Evolutionary conservation across 2,329 filamentous ascomycete species (phyloP), one percentile per base, ranked within the genome.

Genomic region (Fusarium dlaminii): DNA sequence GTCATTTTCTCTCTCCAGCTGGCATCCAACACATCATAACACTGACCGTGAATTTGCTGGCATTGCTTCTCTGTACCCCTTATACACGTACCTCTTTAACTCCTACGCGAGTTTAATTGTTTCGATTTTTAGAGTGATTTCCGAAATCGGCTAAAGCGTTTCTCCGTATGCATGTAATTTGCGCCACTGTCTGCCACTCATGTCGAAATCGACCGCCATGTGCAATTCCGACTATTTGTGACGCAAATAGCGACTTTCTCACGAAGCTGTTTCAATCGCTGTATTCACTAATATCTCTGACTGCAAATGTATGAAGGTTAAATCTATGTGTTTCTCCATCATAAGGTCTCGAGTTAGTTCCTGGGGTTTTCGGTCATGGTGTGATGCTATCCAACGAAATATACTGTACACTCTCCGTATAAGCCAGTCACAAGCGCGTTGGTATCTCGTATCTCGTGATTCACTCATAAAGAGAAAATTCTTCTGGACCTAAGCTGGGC

Each of bases 111-210:
- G 43, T 46, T 64, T 57, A 52, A 43, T 40, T 37, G 22, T 30
- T 59, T 27, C 32, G 22, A 32, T 12, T 29, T 29, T 37, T 36
- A 37, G 6, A 37, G 27, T 30, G 12, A 29, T 43, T 59, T 70
- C 66, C 59, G 37, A 66, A 70, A 70, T 43, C 36, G 59, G 59
- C 60, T 66, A 70, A 46, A 29, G 40, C 52, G 48, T 36, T 68
- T 68, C 46, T 42, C 37, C 27, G 32, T n/a, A 60, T 70, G 66
- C 59, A 70, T 43, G 59, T 48, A 70, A 70, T 70, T 59, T 54
- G 30, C 52, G 66, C 59, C 65, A 52, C 57, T 52, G 43, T 22
- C 63, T 61, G 34, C 52, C 30, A 37, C 56, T 49, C 32, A 51
- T 22, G 15, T 32, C 30, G 24, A 36, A 20, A 36, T 36, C 24